phyloP scores from a whole-genome alignment of 352 stramenopile species.

The Phytophthora crassamura region DNA sequence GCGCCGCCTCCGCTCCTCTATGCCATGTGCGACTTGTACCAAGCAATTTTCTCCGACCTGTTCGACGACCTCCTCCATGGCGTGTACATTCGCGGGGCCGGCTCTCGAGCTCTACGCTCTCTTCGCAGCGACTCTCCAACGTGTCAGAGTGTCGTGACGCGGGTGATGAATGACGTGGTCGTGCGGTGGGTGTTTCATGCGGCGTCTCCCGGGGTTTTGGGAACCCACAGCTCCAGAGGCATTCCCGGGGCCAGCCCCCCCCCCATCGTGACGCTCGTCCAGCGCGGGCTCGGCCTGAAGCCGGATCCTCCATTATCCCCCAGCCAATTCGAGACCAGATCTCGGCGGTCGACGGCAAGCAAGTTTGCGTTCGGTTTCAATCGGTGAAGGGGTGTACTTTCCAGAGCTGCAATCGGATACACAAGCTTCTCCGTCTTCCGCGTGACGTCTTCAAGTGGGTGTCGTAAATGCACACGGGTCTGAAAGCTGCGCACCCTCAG shows the following conservation, averaged over 20 bases:
- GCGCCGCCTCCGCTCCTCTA: background rate
- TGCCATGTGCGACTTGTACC: conserved; percentile 8
- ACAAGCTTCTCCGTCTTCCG: background rate
- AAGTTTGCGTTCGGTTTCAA: background rate
- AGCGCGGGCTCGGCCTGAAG: background rate
- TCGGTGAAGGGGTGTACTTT: background rate
- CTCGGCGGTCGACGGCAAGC: background rate
- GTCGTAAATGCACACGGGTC: background rate
- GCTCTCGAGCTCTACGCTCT: background rate
- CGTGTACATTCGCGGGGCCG: background rate
- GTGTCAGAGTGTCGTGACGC: background rate
- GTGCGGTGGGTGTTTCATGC: background rate
- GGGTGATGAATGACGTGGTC: conserved; percentile 3
- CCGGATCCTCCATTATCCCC: background rate
- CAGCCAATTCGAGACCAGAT: background rate
- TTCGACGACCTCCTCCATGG: conserved; percentile 1
- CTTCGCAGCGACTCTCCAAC: background rate
- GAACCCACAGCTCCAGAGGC: background rate
- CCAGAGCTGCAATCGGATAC: background rate
- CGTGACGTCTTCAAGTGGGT: background rate
- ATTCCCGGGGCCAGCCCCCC: no score
- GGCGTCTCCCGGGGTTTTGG: no score
- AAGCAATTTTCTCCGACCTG: no score
- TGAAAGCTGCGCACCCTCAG: background rate
- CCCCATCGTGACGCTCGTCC: background rate